phyloP scores from a whole-genome alignment of 345 rosid species.

The Lepidium sativum region DNA sequence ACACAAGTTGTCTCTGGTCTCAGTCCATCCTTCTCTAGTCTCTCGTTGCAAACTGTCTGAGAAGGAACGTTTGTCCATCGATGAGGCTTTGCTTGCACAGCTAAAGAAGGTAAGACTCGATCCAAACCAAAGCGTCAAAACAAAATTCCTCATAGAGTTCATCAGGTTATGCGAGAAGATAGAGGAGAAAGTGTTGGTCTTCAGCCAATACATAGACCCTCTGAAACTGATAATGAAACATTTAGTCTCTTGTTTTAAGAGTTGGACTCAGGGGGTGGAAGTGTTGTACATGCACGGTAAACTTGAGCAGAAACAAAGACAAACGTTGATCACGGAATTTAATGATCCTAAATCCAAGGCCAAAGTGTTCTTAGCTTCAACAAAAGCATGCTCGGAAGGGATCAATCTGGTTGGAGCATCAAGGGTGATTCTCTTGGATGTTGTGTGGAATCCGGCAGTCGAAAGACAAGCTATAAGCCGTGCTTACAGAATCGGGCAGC shows the following conservation, averaged over 20 bases:
- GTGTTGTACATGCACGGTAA: conserved; percentile 48
- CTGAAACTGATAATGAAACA: conserved; percentile 39
- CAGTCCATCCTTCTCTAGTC: conserved; percentile 63
- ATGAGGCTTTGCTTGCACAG: conserved; percentile 17
- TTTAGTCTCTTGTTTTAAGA: conserved; percentile 24
- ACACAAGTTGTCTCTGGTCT: conserved; percentile 35
- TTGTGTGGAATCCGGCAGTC: conserved; percentile 71
- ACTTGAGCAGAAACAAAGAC: conserved; percentile 33
- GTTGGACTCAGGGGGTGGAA: conserved; percentile 40
- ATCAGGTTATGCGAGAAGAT: conserved; percentile 28
- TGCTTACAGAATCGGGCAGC: conserved; percentile 66
- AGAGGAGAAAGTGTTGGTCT: conserved; percentile 56
- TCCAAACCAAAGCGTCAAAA: conserved; percentile 49
- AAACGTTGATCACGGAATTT: conserved; percentile 38
- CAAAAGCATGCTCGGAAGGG: conserved; percentile 63
- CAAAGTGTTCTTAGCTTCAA: conserved; percentile 64
- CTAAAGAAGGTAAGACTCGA: conserved; percentile 23
- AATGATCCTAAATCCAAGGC: conserved; percentile 41
- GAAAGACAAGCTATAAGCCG: conserved; percentile 79
- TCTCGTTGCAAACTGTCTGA: conserved; percentile 20
- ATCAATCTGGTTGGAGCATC: conserved; percentile 73
- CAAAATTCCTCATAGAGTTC: conserved; percentile 47
- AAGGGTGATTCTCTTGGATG: conserved; percentile 58
- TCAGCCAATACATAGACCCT: conserved; percentile 51
- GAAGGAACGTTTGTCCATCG: neutral